A percentile compares a stretch with the other conserved stretches of the same genome.
These are phyloP conservation scores for Leptomonas pyrrhocoris DNA, from an alignment of 208 protist species.

Conservation along the genomic window DNA sequence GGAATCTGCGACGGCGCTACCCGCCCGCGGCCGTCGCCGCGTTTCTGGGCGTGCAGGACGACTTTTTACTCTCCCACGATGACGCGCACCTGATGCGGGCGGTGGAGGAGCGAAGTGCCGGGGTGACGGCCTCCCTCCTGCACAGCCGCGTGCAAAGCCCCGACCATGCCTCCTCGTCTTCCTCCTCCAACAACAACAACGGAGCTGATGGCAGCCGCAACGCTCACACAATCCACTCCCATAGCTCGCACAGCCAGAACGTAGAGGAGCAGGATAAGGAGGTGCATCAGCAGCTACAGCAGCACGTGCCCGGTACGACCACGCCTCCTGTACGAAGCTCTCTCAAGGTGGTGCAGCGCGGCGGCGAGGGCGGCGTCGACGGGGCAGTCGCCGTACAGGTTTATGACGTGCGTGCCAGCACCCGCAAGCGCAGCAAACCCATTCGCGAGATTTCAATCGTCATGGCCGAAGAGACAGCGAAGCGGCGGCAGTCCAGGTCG, in stretches of 20 bases:
- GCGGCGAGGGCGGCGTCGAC: slow-evolving; percentile 53
- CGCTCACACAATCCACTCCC: not conserved
- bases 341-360: slow-evolving; percentile 71
- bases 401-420: slow-evolving; percentile 84
- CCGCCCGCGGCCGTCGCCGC: slow-evolving; percentile 67
- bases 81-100: slow-evolving; percentile 79
- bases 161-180: not conserved
- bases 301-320: slow-evolving; percentile 2
- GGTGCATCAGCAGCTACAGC: slow-evolving; percentile 17
- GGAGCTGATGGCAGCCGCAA: not conserved
- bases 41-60: slow-evolving; percentile 87
- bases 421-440: slow-evolving; percentile 57
- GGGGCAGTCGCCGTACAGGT: slow-evolving; percentile 71
- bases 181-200: not conserved
- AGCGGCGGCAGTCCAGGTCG: slow-evolving; percentile 21
- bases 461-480: slow-evolving; percentile 79
- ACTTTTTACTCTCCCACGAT: slow-evolving; percentile 80
- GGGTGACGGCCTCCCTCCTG: slow-evolving; percentile 67
- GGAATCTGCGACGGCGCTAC: slow-evolving; percentile 69
- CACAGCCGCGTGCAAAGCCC: slow-evolving; percentile 53
- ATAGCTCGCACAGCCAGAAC: not conserved
- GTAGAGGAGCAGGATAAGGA: not conserved
- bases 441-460: slow-evolving; percentile 85
- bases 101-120: slow-evolving; percentile 82
- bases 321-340: slow-evolving; percentile 38